These are phyloP conservation scores for Agrostemma githago DNA, from an alignment of 148 eudicot species.

Conservation along the genomic window DNA sequence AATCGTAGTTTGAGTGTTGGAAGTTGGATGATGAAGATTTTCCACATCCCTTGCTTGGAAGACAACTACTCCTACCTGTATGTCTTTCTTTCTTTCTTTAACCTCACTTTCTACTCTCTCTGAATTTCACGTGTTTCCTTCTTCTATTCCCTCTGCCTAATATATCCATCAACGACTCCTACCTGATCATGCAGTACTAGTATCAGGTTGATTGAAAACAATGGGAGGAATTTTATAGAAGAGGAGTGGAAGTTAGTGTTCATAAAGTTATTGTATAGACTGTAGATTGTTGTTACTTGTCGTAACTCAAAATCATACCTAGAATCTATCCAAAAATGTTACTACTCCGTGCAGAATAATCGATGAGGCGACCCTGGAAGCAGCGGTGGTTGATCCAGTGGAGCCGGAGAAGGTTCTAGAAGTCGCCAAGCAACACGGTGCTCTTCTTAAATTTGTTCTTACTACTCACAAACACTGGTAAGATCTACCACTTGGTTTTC, in stretches of 20 bases:
- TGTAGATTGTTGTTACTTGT: too few species aligned
- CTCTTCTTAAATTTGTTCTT: constrained; percentile 56
- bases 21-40: constrained; percentile 46
- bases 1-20: too few species aligned
- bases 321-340: too few species aligned
- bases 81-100: not conserved
- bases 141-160: not conserved
- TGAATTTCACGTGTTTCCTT: not conserved
- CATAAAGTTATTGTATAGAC: too few species aligned
- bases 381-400: constrained; percentile 84
- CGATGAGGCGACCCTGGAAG: constrained; percentile 71
- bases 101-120: not conserved
- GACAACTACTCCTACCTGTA: constrained; percentile 92
- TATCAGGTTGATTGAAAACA: too few species aligned
- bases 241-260: too few species aligned
- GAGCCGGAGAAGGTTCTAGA: constrained; percentile 84
- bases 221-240: too few species aligned
- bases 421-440: constrained; percentile 54
- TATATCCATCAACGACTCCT: too few species aligned
- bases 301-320: too few species aligned
- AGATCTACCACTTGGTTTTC: not conserved
- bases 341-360: constrained; percentile 42
- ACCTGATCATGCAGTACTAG: too few species aligned
- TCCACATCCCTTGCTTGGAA: constrained; percentile 70
- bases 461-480: constrained; percentile 97